Evolutionary conservation across 2,329 filamentous ascomycete genomes (phyloP).

Genomic region (Aureobasidium namibiae): DNA sequence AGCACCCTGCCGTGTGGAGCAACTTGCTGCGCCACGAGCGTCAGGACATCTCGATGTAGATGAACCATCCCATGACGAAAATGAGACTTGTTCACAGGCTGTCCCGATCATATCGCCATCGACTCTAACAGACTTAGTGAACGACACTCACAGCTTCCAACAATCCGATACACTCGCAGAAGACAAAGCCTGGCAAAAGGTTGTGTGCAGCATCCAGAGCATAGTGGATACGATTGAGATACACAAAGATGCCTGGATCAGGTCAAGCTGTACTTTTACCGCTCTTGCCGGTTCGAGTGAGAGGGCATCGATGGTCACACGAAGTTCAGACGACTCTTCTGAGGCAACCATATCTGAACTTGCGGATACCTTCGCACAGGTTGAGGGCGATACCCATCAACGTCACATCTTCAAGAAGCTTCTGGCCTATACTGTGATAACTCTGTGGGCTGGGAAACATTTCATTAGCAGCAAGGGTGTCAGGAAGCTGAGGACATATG

Average conservation of each 20-base stretch:
- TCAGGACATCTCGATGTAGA: too few relatives aligned
- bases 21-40: too few relatives aligned
- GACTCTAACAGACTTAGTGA: neutral
- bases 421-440: neutral
- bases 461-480: neutral
- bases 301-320: neutral
- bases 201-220: neutral
- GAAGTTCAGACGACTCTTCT: neutral
- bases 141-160: neutral
- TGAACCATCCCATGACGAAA: too few relatives aligned
- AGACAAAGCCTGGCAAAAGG: neutral
- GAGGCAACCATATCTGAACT: neutral
- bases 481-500: neutral
- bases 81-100: too few relatives aligned
- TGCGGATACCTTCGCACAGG: neutral
- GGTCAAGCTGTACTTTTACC: neutral
- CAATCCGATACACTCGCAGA: neutral
- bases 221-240: neutral
- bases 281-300: neutral
- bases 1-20: too few relatives aligned
- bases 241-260: neutral
- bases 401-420: neutral
- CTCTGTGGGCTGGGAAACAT: neutral
- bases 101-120: neutral
- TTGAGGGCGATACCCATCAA: neutral